These are phyloP conservation scores for Astragalus glycyphyllos DNA, from an alignment of 306 rosid species.

Conservation along the genomic window DNA sequence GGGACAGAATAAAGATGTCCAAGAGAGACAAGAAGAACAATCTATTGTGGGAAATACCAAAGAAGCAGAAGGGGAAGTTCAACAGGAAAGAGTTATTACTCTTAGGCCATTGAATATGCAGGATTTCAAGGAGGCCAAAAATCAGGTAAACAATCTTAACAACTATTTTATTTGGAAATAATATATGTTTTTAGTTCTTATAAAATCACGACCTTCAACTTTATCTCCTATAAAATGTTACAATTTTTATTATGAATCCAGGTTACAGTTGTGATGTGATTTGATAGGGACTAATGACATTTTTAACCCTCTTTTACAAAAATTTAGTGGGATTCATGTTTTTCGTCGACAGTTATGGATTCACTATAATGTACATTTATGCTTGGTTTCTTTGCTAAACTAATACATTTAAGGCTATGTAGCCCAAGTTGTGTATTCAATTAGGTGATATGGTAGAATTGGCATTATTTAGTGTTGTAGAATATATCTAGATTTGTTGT, in stretches of 20 bases:
- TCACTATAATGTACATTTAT: no score
- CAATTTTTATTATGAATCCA: no score
- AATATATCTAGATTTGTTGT: not conserved
- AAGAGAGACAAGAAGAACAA: conserved; percentile 20
- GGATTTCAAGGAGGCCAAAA: conserved; percentile 83
- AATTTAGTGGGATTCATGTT: not conserved
- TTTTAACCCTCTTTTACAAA: not conserved
- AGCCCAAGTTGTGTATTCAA: not conserved
- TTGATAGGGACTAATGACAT: no score
- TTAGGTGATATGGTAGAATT: not conserved
- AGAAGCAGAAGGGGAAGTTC: conserved; percentile 40
- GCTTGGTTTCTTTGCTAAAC: not conserved
- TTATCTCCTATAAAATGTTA: no score
- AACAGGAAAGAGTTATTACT: conserved; percentile 65
- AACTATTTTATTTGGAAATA: no score
- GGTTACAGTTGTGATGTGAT: no score
- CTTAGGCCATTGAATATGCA: conserved; percentile 86
- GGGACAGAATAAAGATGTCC: conserved; percentile 36
- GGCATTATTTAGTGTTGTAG: not conserved
- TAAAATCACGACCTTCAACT: no score
- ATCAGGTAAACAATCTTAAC: conserved; percentile 56
- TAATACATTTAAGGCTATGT: not conserved
- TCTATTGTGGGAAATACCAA: conserved; percentile 19
- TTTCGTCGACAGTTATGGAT: not conserved
- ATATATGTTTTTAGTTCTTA: not conserved